Base-by-base conservation (phyloP, 148 eudicot genomes). In the Rhododendron ferrugineum region DNA sequence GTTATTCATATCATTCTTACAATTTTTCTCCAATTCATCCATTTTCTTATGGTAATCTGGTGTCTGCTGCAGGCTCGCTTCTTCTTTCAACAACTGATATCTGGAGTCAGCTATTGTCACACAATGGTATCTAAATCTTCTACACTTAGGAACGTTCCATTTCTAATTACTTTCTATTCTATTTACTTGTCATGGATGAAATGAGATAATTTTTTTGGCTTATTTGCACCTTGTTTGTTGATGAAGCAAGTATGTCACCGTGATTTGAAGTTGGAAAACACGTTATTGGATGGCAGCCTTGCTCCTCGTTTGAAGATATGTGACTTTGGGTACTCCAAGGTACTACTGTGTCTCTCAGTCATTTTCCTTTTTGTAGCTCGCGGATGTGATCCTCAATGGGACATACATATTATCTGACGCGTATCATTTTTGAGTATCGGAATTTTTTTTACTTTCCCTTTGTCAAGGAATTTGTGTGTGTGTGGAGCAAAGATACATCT, bases 61-160 rank as follows among this genome's bases (percentile, higher is more conserved):
- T 54, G 32, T 88, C 8, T 75, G 28, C 47, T 88, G 62, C 92
- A 93, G 98, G 98, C 98, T 86, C 94, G 98, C 44, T 94, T 90
- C 90, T 94, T 94, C 92, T 95, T 95, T 87, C 98, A 93, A 74
- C 98, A 95, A 72, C 93, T 95, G 75, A 93, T 95, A 80, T 95
- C 98, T 56, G 98, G 98, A 68, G 95, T 95, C 85, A 92, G 95
- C 90, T 95, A 93, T 86, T 94, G 95, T 73, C 98, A 93, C 84
- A 85, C 90, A 44, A 95, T 93, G 98, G 98, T 95, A 89, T 49
- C 50, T n/a, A 60, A 73, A 64, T 78, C 26, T 78, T 77, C 11
- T 78, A 49, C 81, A 18, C 52, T 4, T 36, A 32, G 18, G 58
- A 28, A 22, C 62, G 37, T 42, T 78, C 5, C 37, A 10, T 87